Evolutionary conservation across 164 flowering plant genomes (phyloP), one percentile per base, ranked within the genome.

Genomic region (Berberis vulgaris): DNA sequence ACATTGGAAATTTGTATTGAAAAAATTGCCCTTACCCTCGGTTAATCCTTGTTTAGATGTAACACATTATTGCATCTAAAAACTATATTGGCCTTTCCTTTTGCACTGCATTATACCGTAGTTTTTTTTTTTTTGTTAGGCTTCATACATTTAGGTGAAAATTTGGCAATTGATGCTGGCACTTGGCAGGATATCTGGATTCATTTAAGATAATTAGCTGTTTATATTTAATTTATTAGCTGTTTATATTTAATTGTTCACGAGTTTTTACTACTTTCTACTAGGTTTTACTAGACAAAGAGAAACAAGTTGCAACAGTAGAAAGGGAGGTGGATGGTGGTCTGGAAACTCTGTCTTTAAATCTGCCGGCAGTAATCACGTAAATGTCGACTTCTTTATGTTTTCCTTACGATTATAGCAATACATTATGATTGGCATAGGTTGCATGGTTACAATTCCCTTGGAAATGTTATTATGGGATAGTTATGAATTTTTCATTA

Each of bases 271-370:
- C 45, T 74, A 71, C 53, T 72, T 57, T 75, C 66, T 72, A 72
- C 78, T 81, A 88, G 98, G 95, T 91, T 79, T 80, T 86, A 68
- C 75, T 94, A 73, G 95, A 94, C 74, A 84, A 82, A 69, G 91
- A 79, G 58, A 94, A 87, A 46, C 78, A 82, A 54, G 73, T 69
- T 45, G 96, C 77, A 47, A 83, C 80, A 40, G 96, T 93, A 60
- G 98, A 90, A 13, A 84, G 96, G 79, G 98, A 93, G 80, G 97
- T 93, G 49, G 97, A 90, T 69, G 96, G 89, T 72, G 97, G 93
- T 60, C 82, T 87, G 41, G 97, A 93, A 80, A 88, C 96, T 9
- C 55, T 93, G 60, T 74, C 77, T 64, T 72, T 93, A 64, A 89
- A 84, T 69, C 74, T 90, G 44, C 98, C 98, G 39, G 98, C 96